phyloP scores from a whole-genome alignment of 495 filamentous ascomycete genomes.

The Penicillium mononematosum region DNA sequence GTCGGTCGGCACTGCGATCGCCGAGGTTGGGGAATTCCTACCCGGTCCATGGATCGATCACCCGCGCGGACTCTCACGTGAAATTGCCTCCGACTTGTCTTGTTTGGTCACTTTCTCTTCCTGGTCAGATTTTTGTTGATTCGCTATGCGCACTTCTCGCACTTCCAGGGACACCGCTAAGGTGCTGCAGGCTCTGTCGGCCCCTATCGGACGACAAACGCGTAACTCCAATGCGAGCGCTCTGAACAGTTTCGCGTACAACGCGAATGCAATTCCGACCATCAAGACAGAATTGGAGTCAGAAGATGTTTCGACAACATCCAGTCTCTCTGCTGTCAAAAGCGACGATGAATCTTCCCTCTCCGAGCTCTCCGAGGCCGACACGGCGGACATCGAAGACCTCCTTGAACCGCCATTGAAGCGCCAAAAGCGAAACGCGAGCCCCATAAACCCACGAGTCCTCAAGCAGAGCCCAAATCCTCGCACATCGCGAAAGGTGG shows the following conservation, averaged over 20 bases:
- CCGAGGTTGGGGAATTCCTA: constrained; percentile 11
- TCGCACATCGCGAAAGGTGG: constrained; percentile 16
- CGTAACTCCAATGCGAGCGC: constrained; percentile 31
- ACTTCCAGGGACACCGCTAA: constrained; percentile 58
- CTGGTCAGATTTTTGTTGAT: not conserved
- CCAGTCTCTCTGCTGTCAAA: constrained; percentile 6
- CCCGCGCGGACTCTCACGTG: constrained; percentile 22
- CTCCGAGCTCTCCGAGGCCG: constrained; percentile 45
- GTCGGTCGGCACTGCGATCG: constrained; percentile 8
- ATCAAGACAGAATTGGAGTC: constrained; percentile 21
- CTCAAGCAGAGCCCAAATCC: constrained; percentile 18
- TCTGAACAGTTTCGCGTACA: constrained; percentile 35
- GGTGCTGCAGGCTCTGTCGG: constrained; percentile 46
- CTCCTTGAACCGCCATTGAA: constrained; percentile 45
- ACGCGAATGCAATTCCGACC: constrained; percentile 12
- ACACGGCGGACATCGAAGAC: constrained; percentile 64
- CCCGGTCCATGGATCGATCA: constrained; percentile 8
- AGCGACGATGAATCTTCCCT: constrained; percentile 42
- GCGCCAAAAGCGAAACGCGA: constrained; percentile 51
- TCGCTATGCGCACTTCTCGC: constrained; percentile 60
- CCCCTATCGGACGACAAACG: constrained; percentile 41
- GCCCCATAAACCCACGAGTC: constrained; percentile 4
- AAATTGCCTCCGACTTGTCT: constrained; percentile 12
- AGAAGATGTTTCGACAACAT: constrained; percentile 11
- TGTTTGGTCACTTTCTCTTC: not conserved